These are phyloP conservation scores for Trichomonascaceae sp. DNA, from an alignment of 1,139 yeast genomes.

Conservation along the genomic window DNA sequence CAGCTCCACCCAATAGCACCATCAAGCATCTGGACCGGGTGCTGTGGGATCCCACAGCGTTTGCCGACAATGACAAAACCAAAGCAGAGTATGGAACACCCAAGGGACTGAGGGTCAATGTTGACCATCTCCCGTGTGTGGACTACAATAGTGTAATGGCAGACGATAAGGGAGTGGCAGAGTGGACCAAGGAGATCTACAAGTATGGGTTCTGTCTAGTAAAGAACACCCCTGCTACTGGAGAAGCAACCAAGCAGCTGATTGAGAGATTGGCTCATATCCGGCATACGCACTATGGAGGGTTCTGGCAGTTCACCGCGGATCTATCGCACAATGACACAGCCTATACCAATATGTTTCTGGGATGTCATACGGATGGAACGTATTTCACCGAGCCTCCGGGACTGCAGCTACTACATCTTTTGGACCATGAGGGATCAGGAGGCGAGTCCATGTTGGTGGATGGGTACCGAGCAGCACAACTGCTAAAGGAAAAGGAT, in stretches of 20 bases:
- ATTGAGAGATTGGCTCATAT: conserved; percentile 51
- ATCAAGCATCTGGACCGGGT: conserved; percentile 11
- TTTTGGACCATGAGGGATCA: conserved; percentile 49
- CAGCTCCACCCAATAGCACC: conserved; percentile 10
- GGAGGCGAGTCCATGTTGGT: conserved; percentile 69
- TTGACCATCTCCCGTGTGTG: conserved; percentile 33
- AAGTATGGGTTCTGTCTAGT: conserved; percentile 53
- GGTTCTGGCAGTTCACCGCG: conserved; percentile 72
- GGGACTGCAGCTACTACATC: conserved; percentile 59
- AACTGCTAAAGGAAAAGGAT: conserved; percentile 32
- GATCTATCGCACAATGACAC: conserved; percentile 61
- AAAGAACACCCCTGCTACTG: conserved; percentile 47
- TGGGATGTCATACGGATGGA: conserved; percentile 63
- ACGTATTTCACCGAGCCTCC: conserved; percentile 73
- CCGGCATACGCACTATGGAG: conserved; percentile 67
- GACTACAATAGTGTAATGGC: conserved; percentile 37
- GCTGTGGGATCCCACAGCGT: conserved; percentile 30
- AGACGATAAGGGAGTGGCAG: conserved; percentile 37
- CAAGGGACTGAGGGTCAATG: conserved; percentile 24
- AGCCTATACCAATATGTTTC: conserved; percentile 60
- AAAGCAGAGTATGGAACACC: too few relatives aligned
- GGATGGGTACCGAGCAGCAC: conserved; percentile 57
- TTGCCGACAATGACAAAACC: too few relatives aligned
- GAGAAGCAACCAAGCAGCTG: conserved; percentile 48
- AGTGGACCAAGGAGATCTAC: conserved; percentile 49